Base-by-base conservation (phyloP, 768 basidiomycete species). In the Tulasnella sp. region DNA sequence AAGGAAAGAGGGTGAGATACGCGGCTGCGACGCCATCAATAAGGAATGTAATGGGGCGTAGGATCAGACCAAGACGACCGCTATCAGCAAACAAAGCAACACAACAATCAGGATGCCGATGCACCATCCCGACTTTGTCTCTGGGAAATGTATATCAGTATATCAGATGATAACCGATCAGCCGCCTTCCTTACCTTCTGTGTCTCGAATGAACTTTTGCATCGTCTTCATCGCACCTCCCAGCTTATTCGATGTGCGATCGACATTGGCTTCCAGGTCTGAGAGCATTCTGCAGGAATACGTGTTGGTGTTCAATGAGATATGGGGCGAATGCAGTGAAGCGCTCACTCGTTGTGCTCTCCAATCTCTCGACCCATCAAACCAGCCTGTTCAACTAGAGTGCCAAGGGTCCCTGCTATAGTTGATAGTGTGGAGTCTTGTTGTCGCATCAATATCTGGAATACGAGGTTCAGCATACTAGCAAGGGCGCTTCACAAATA, bases 301-400 rank as follows among this genome's bases (percentile, higher is more conserved):
- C 15, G 10, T 13, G 8, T 9, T 3, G 24, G 10, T 52, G 30
- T 32, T 11, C 2, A 61, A 24, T 3, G 19, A 59, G 4, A 17
- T 34, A 27, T 11, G 26, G 10, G 21, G 34, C 13, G 11, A 8
- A 19, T 29, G n/a, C 15, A 19, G 51, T 4, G 3, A n/a, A n/a
- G n/a, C 9, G 66, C 82, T 63, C 63, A 95, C 95, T 90, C 89
- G 65, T 86, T 88, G 67, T 99, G 96, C 68, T 94, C 91, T 8
- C 70, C 75, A 51, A 98, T 88, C 69, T 99, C 96, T 60, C 82
- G 83, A 0, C 95, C 95, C 83, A 99, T 99, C 30, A 97, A 74
- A 10, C 86, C 87, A 0, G 96, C 96, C 72, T 98, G 96, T 64
- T 88, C 84, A 0, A 85, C 84, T 5, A 99, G 74, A 0, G 86